Evolutionary conservation across 1,284 basidiomycete species (phyloP), one percentile per base, ranked within the genome.

Genomic region (Naganishia sp.): DNA sequence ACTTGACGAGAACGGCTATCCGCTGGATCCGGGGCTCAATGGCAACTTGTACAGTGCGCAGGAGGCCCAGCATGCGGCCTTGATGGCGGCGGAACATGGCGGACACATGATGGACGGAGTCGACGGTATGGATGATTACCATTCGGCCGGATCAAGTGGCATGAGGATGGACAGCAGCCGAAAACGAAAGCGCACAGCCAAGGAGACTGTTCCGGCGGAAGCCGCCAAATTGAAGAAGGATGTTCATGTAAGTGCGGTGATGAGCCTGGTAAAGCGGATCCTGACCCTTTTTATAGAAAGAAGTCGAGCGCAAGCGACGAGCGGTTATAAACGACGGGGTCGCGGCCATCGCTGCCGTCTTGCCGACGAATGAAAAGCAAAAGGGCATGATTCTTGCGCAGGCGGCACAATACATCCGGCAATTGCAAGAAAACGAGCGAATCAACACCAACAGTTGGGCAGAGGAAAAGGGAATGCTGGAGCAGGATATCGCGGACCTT

Each of bases 271-370:
- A 54, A 18, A n/a, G 31, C 42, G 7, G 31, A 31, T 5, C 1
- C 33, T 25, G 11, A 16, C 31, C 16, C 33, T 23, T 13, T 16
- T 15, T 16, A 64, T 71, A 78, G 75, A 82, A 82, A 75, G 80
- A 81, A 65, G 80, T 82, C 28, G 81, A 82, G 70, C 76, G 80
- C 49, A 75, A 77, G 45, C 75, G 81, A 11, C 72, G 81, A 18
- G 75, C 75, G 55, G 78, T 77, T 28, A 81, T 82, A 73, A 79
- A 79, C 65, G 74, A 77, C 11, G 79, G 79, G 39, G 80, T 82
- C 65, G 74, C 75, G 53, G 72, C 74, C n/a, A 73, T 82, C 31
- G 71, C 74, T 18, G 70, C 72, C 39, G 77, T 81, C 53, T 74
- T 81, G 10, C 80, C 80, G 33, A 69, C 65, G n/a, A 69, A 66